Evolutionary conservation across 2,329 filamentous ascomycete genomes (phyloP).

Genomic region (Aureobasidium leucospermi): DNA sequence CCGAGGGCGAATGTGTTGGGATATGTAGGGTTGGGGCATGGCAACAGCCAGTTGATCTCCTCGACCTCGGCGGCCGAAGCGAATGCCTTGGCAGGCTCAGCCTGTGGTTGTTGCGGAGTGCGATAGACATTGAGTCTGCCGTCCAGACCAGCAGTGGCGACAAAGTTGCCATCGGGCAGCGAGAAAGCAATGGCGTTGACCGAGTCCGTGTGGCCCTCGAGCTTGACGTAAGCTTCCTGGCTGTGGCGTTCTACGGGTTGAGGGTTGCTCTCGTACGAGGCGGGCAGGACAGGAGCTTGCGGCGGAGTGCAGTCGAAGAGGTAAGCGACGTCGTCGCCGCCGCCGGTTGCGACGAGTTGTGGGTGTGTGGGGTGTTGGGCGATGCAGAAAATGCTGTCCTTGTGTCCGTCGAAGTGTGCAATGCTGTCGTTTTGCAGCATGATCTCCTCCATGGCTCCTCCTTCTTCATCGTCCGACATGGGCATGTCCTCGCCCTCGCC

Average conservation of each 20-base stretch:
- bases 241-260: constrained; percentile 49
- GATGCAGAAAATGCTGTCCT: constrained; percentile 89
- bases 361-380: constrained; percentile 80
- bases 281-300: constrained; percentile 58
- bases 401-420: constrained; percentile 85
- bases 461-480: constrained; percentile 69
- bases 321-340: constrained; percentile 78
- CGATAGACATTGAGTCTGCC: constrained; percentile 61
- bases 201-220: constrained; percentile 89
- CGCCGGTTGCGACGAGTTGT: constrained; percentile 78
- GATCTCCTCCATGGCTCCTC: constrained; percentile 57
- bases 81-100: constrained; percentile 46
- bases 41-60: constrained; percentile 83
- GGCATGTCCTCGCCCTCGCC: constrained; percentile 60
- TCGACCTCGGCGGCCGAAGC: constrained; percentile 82
- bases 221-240: constrained; percentile 59
- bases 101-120: constrained; percentile 20
- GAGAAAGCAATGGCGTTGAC: constrained; percentile 85
- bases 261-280: constrained; percentile 64
- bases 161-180: constrained; percentile 70
- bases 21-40: constrained; percentile 64
- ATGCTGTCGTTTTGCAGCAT: constrained; percentile 83
- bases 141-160: constrained; percentile 82
- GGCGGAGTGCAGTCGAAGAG: constrained; percentile 69
- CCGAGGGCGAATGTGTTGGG: constrained; percentile 82